A percentile compares a stretch with the other conserved stretches of the same genome.
Evolutionary conservation across 1,284 basidiomycete genomes (phyloP).

Genomic region (Erythrobasidium hasegawianum): DNA sequence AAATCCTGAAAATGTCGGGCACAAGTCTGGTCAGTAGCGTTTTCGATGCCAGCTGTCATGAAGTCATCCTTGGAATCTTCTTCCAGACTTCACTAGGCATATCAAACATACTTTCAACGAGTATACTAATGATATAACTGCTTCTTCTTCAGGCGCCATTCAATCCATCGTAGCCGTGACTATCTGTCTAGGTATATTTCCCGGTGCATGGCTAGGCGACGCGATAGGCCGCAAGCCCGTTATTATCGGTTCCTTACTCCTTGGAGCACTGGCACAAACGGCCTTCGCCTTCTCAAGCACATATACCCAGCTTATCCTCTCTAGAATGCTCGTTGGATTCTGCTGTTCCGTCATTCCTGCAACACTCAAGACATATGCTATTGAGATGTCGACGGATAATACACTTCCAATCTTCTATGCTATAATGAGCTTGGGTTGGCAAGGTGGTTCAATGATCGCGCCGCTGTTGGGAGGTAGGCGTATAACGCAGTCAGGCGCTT

Average conservation of each 20-base stretch:
- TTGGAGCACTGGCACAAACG: not conserved
- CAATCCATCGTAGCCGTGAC: conserved; percentile 5
- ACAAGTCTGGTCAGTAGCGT: not conserved
- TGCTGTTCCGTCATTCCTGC: conserved; percentile 1
- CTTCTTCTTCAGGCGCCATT: not conserved
- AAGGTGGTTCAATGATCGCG: not conserved
- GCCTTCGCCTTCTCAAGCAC: not conserved
- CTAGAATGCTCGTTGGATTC: not conserved
- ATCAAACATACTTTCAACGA: too few species aligned
- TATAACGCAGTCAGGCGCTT: not conserved
- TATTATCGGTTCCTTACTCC: not conserved
- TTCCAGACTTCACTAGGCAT: not conserved
- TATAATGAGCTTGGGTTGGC: not conserved
- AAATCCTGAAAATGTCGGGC: conserved; percentile 1
- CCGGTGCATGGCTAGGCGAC: not conserved
- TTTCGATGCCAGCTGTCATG: not conserved
- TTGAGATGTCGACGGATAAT: not conserved
- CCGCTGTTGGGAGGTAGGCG: not conserved
- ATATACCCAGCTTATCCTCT: not conserved
- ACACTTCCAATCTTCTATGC: not conserved
- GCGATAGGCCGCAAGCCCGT: not conserved
- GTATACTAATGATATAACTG: too few species aligned
- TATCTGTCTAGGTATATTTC: not conserved
- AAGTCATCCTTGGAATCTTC: not conserved
- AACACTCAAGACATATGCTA: not conserved